Evolutionary conservation across 2,329 filamentous ascomycete genomes (phyloP), one percentile per base, ranked within the genome.

Genomic region (Fusarium sp.): DNA sequence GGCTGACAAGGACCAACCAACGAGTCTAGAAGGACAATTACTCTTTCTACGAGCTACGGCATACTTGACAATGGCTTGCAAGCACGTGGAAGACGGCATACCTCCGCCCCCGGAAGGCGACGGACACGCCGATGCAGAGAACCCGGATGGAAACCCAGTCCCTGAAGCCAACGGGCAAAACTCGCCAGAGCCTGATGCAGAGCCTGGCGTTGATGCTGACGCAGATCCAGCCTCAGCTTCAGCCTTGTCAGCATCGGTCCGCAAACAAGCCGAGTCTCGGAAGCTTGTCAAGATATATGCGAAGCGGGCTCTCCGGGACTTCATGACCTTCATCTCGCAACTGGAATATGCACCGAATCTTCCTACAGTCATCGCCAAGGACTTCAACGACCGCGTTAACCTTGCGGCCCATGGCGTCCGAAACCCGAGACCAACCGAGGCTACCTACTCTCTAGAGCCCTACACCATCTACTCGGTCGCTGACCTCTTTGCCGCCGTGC

Each of bases 331-430:
- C 75, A 81, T 96, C 38, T 87, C 88, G 1, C 83, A 89, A 64
- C 89, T 96, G 68, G 91, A 96, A 73, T 96, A 96, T 79, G 91
- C 92, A 0, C 91, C 92, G 0, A 87, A 91, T 53, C 78, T 92
- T 42, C 86, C 90, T 7, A 79, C 86, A 46, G 85, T 88, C 46
- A 80, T 88, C 25, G 86, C 84, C 16, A 86, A 88, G 65, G 85
- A 87, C 20, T 87, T 86, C 70, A 81, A 81, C 27, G 80, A 85
- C 44, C 87, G 86, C 63, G 83, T 91, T 8, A 88, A 87, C 71
- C 81, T 85, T 64, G 83, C 85, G 23, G 84, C 85, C 50, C 81
- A 86, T 71, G 83, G 81, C 42, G 76, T 76, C 68, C 79, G 83
- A 71, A 78, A 82, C 46, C 78, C 80, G 8, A 79, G 82, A 42